Conservation (phyloP, 768 basidiomycete genomes). For the Lactarius sanguifluus region DNA sequence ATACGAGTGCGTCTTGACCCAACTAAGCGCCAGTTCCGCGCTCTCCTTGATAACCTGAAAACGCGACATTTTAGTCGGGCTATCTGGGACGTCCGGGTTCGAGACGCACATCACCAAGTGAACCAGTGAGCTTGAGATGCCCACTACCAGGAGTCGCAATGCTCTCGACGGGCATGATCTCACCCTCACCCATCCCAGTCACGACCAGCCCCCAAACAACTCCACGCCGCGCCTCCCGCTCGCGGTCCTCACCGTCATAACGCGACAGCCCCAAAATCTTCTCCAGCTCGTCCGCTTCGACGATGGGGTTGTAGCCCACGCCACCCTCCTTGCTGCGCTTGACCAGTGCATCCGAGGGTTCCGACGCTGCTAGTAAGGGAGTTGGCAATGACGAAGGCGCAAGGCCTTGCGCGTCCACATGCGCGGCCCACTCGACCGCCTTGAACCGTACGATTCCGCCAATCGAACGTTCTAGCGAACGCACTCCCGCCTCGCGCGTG, state of each 20-base stretch:
- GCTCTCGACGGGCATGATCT: conserved; percentile 82
- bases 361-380: background rate
- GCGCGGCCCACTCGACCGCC: conserved; percentile 87
- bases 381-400: conserved; percentile 24
- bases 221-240: conserved; percentile 69
- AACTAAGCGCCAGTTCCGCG: conserved; percentile 85
- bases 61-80: background rate
- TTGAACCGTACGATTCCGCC: conserved; percentile 88
- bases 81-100: background rate
- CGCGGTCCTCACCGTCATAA: conserved; percentile 78
- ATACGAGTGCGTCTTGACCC: conserved; percentile 87
- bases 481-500: conserved; percentile 92
- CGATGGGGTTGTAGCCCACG: conserved; percentile 51
- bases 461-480: conserved; percentile 82
- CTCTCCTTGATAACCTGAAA: conserved; percentile 84
- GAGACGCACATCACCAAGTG: conserved; percentile 64
- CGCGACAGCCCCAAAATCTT: conserved; percentile 76
- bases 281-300: conserved; percentile 75
- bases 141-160: conserved; percentile 76
- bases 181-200: conserved; percentile 86
- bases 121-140: conserved; percentile 74
- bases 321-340: background rate
- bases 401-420: conserved; percentile 43
- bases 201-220: conserved; percentile 86
- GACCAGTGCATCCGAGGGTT: background rate